A percentile compares a stretch with the other conserved stretches of the same genome.
These are phyloP conservation scores for Halophytophthora polymorphica DNA, from an alignment of 352 stramenopile genomes.

Conservation along the genomic window DNA sequence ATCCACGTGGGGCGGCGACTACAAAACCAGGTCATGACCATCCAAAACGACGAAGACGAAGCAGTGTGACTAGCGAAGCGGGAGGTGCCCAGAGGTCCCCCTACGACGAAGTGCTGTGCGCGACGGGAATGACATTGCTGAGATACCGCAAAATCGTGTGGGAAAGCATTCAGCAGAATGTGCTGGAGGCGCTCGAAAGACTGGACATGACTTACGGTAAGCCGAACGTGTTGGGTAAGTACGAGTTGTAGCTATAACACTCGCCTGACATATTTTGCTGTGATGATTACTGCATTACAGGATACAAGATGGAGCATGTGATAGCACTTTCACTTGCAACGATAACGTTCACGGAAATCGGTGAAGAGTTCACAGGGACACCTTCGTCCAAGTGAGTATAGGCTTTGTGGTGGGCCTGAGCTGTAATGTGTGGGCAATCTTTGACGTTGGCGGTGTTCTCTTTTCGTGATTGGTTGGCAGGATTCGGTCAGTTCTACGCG, in stretches of 20 bases:
- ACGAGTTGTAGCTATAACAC: not conserved
- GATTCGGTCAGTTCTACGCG: constrained; percentile 56
- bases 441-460: not conserved
- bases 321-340: constrained; percentile 77
- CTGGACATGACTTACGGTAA: constrained; percentile 72
- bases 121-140: constrained; percentile 77
- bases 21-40: constrained; percentile 14
- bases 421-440: too few species aligned
- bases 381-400: constrained; percentile 61
- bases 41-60: constrained; percentile 30
- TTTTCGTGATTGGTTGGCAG: constrained; percentile 17
- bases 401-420: not conserved
- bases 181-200: constrained; percentile 68
- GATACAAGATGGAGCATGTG: constrained; percentile 87
- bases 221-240: not conserved
- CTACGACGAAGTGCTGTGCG: constrained; percentile 69
- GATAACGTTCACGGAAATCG: constrained; percentile 74
- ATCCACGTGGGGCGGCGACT: constrained; percentile 10
- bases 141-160: constrained; percentile 83
- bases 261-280: constrained; percentile 9
- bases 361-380: constrained; percentile 80
- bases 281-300: constrained; percentile 21
- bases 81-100: constrained; percentile 25
- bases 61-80: constrained; percentile 27
- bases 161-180: constrained; percentile 83